A percentile compares a stretch with the other conserved stretches of the same genome.
phyloP scores from a whole-genome alignment of 495 filamentous ascomycete genomes.

The Neurospora sp. region DNA sequence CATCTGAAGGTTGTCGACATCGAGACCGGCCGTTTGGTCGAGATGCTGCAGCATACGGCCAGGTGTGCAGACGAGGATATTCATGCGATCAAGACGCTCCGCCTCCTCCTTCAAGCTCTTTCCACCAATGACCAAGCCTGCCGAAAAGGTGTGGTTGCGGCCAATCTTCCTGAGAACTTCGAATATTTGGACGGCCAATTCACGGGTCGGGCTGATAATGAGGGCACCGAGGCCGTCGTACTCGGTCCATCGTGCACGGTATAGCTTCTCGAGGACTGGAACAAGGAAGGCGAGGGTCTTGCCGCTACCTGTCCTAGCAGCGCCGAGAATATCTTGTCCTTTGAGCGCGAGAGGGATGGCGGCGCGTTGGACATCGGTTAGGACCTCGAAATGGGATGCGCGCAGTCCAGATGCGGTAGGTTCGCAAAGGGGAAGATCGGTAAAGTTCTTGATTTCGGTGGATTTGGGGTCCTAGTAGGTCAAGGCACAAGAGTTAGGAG shows the following conservation, averaged over 20 bases:
- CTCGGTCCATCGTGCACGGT: constrained; percentile 80
- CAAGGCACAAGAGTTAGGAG: background rate
- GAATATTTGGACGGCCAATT: constrained; percentile 95
- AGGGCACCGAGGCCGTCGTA: constrained; percentile 85
- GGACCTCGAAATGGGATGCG: constrained; percentile 75
- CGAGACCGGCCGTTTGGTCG: constrained; percentile 85
- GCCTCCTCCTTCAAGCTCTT: constrained; percentile 83
- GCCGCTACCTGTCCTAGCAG: constrained; percentile 92
- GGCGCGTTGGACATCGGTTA: constrained; percentile 86
- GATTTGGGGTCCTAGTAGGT: constrained; percentile 32
- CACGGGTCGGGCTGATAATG: constrained; percentile 87
- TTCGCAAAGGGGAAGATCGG: constrained; percentile 76
- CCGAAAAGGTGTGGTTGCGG: constrained; percentile 80
- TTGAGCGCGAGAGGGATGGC: constrained; percentile 80
- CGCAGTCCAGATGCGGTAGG: constrained; percentile 73
- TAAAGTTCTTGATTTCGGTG: constrained; percentile 47
- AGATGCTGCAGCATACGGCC: constrained; percentile 93
- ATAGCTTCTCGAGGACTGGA: constrained; percentile 90
- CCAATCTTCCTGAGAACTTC: constrained; percentile 88
- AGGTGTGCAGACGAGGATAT: constrained; percentile 93
- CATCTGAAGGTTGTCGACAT: constrained; percentile 82
- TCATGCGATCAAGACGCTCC: constrained; percentile 83
- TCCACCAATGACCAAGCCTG: constrained; percentile 91
- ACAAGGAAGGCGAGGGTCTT: constrained; percentile 93
- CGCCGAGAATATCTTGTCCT: constrained; percentile 82